Percentiles rank a stretch among this genome's conserved stretches.
Evolutionary conservation across 176 grass and related monocot genomes (phyloP).

Genomic region (Oryza coarctata): DNA sequence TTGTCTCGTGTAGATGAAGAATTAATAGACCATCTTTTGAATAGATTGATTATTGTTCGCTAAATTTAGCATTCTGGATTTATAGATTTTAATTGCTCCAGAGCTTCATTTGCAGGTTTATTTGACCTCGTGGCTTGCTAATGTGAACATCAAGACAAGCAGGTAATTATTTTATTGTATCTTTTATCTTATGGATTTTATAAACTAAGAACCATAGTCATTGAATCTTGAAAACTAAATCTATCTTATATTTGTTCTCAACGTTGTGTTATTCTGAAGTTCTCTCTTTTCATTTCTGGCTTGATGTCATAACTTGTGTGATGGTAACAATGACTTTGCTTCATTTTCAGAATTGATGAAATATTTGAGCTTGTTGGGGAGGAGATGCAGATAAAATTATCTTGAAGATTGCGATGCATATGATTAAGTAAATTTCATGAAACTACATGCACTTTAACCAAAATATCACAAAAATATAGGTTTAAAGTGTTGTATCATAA

Average conservation of each 20-base stretch:
- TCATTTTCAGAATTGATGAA: conserved; percentile 52
- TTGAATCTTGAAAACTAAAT: not conserved
- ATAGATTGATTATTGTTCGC: not conserved
- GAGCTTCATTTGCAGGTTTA: conserved; percentile 50
- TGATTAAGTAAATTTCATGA: too few species aligned
- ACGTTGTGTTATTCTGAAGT: not conserved
- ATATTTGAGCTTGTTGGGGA: conserved; percentile 64
- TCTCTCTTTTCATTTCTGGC: not conserved
- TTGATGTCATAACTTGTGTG: not conserved
- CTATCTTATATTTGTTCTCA: not conserved
- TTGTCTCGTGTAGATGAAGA: not conserved
- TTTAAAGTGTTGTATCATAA: too few species aligned
- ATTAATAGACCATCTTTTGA: conserved; percentile 11
- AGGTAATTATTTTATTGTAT: conserved; percentile 34
- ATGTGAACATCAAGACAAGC: conserved; percentile 52
- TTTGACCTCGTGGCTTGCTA: conserved; percentile 56
- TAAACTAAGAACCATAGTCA: conserved; percentile 7
- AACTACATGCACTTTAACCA: too few species aligned
- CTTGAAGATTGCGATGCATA: conserved; percentile 36
- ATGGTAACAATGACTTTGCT: not conserved
- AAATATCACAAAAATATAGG: too few species aligned
- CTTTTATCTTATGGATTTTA: not conserved
- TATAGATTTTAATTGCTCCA: conserved; percentile 9
- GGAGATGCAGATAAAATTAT: conserved; percentile 43
- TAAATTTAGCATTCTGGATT: conserved; percentile 1